Evolutionary conservation across 2,329 filamentous ascomycete genomes (phyloP), one percentile per base, ranked within the genome.

Genomic region (Alternaria incomplexa): DNA sequence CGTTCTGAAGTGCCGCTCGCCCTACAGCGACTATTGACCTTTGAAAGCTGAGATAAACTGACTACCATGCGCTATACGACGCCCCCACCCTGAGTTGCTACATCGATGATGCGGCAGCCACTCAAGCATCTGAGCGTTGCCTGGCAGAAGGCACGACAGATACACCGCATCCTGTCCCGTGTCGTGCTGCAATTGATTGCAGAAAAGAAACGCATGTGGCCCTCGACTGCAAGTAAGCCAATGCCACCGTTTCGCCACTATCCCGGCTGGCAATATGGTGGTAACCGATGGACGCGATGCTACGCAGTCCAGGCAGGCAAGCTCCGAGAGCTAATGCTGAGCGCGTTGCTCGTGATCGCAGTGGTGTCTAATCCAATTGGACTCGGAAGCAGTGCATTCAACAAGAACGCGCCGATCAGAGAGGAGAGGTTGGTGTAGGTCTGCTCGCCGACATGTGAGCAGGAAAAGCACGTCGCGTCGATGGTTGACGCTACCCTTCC

Each of bases 401-500:
- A n/a, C 20, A 25, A 23, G 43, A 20, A 26, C 8, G 25, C 25
- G 59, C 57, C 47, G 43, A 62, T 62, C 55, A 30, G 32, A 20
- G 28, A 15, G 20, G 32, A 56, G 45, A 36, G 32, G 40, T 30
- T 58, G 58, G 45, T 44, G 53, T 46, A 32, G 32, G 32, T 52
- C 26, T 50, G 23, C 47, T 58, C 54, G 55, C 40, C 59, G 55
- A 58, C 36, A 26, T 57, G 26, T 22, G 48, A n/a, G 11, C 47
- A n/a, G 15, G 47, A 62, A 62, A 62, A 62, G 59, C 59, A 62
- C 47, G 28, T 53, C 54, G 28, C 26, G 22, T 22, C 48, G 44
- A 22, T 23, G 43, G 17, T 12, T 40, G 43, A 25, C 47, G 17
- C 40, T 58, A 32, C 40, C 47, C 55, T 58, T 20, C 30, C 7